Evolutionary conservation across 306 rosid genomes (phyloP).

Genomic region (Bauhinia variegata): DNA sequence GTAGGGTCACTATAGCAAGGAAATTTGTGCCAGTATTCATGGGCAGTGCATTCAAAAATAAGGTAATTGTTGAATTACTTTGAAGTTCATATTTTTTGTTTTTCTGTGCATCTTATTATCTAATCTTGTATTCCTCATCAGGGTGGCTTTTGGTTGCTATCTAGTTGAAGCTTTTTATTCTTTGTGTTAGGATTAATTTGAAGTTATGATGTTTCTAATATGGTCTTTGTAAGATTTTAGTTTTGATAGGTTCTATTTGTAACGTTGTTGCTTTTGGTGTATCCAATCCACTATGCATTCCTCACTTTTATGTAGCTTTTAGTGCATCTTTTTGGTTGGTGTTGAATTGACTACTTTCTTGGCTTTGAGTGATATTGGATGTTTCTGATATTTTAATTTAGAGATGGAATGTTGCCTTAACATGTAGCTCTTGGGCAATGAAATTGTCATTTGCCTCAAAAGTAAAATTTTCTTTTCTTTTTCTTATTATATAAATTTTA

Average conservation of each 20-base stretch:
- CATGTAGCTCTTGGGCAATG: no score
- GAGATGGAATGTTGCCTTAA: no score
- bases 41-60: constrained; percentile 98
- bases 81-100: not conserved
- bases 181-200: not conserved
- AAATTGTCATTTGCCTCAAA: no score
- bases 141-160: not conserved
- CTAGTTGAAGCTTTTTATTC: not conserved
- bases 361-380: no score
- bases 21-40: constrained; percentile 94
- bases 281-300: no score
- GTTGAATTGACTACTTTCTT: no score
- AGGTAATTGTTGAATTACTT: constrained; percentile 54
- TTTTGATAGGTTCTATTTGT: constrained; percentile 26
- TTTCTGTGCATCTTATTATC: not conserved
- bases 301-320: no score
- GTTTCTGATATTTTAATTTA: no score
- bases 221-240: constrained; percentile 1
- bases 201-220: constrained; percentile 7
- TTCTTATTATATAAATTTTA: no score
- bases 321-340: no score
- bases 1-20: constrained; percentile 82
- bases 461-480: no score
- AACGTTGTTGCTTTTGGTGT: no score
- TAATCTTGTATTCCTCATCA: not conserved